Base-by-base conservation (phyloP, 176 grass and related monocot species). In the Eragrostis curvula region DNA sequence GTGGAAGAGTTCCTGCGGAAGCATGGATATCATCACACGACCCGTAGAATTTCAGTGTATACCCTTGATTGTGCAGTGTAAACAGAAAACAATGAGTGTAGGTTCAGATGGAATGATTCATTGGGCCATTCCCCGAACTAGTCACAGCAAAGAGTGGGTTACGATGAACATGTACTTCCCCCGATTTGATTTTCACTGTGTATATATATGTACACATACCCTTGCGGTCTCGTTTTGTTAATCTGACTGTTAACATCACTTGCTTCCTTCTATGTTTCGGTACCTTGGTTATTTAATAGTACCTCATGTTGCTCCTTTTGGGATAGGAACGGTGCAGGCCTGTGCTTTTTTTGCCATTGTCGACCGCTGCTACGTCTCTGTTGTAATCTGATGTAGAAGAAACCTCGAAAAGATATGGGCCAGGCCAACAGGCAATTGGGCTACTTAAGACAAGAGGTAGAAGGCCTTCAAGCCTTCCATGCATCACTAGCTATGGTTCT, bases 81-180 rank as follows among this genome's bases (percentile, higher is more conserved):
- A 81, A 69, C 48, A 73, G 47, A 48, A 30, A 17, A 46, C 16
- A 8, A 20, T 5, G 47, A 21, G 17, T 8, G 49, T 89, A 86
- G 83, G 66, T 78, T 86, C 78, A 73, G 60, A 66, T 55, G 73
- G 42, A 30, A 40, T 45, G 23, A 36, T 80, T 17, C 53, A 16
- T 55, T 47, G 45, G 70, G 5, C 21, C 28, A 60, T 81, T 70
- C 42, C 58, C 58, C 50, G 12, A 4, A 43, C 40, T 9, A 27
- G 25, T 75, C 7, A 1, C 41, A 20, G 78, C 30, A n/a, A 42
- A 46, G 23, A 41, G 18, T 5, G 7, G 13, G 48, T 27, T 36
- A 16, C 29, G 56, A 27, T 14, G 28, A 5, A 17, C 21, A 43
- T 56, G 5, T 43, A 24, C 14, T 59, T 53, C n/a, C 6, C 10